Base-by-base conservation (phyloP, 164 flowering plant genomes). In the Macadamia tetraphylla region DNA sequence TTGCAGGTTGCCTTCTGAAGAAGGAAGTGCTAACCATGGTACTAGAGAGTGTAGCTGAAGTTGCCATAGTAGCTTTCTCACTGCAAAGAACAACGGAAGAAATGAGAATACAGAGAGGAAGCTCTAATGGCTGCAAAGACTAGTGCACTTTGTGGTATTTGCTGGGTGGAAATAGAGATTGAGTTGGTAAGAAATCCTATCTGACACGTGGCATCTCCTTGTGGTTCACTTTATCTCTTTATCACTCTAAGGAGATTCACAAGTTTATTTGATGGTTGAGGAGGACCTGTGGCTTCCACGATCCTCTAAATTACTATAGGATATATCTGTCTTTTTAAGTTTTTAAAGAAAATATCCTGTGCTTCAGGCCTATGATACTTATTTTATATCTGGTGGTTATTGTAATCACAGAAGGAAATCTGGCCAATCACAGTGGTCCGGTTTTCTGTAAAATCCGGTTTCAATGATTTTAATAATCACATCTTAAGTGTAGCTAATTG, bases 11-110 rank as follows among this genome's bases (percentile, higher is more conserved):
- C 40, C 65, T 62, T 46, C 75, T 76, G 62, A 79, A 12, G 71
- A 83, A 78, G 62, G 89, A 75, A 64, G 83, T 71, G 79, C 77
- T 81, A 43, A 87, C 60, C 76, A 81, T 75, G 74, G 85, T 59
- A 74, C 75, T 62, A 13, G 84, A 67, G 60, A 83, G 71, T 3
- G 83, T 29, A 55, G 83, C 80, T 49, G 77, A 71, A 55, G 78
- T 68, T 68, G 74, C 74, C 74, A 58, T 67, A 56, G 46, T 52
- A 15, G 14, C 32, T n/a, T 40, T 46, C 14, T 13, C 6, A 23
- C 40, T 35, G 40, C 17, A 10, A 3, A 14, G 55, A 51, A 17
- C 18, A 53, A 6, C 6, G 57, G 15, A 17, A 35, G 40, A 35
- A 23, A 35, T 35, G 40, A 35, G 15, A 30, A 3, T 68, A 23